Evolutionary conservation across 1,139 yeast species (phyloP).

Genomic region (Debaryomyces robertsiae): DNA sequence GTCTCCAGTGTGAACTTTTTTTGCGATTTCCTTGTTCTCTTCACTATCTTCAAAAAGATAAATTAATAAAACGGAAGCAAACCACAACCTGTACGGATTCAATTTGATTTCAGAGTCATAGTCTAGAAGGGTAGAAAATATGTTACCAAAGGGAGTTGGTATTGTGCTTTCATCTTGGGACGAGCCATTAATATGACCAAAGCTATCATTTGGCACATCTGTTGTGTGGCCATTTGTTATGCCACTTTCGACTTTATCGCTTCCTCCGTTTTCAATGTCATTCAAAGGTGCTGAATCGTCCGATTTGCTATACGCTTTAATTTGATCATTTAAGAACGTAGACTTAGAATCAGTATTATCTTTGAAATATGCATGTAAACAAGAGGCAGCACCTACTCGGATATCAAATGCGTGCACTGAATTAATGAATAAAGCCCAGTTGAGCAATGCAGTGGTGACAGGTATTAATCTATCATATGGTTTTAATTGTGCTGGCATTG

Average conservation of each 20-base stretch:
- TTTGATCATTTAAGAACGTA: constrained; percentile 67
- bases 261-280: constrained; percentile 12
- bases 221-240: not conserved
- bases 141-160: constrained; percentile 46
- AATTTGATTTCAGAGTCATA: constrained; percentile 74
- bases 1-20: constrained; percentile 65
- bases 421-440: constrained; percentile 78
- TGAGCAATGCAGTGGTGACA: constrained; percentile 70
- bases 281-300: constrained; percentile 19
- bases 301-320: constrained; percentile 44
- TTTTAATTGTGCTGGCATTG: constrained; percentile 56
- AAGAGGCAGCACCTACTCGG: constrained; percentile 67
- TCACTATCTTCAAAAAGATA: constrained; percentile 62
- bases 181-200: constrained; percentile 12
- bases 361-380: constrained; percentile 68
- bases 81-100: constrained; percentile 89
- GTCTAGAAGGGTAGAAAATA: constrained; percentile 71
- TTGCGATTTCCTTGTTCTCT: constrained; percentile 53
- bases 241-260: constrained; percentile 1
- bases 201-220: constrained; percentile 9
- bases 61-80: constrained; percentile 69
- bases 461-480: constrained; percentile 49
- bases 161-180: constrained; percentile 11
- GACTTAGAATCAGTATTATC: constrained; percentile 64
- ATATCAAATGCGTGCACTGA: constrained; percentile 85